Percentiles rank a stretch among this genome's conserved stretches.
phyloP scores from a whole-genome alignment of 2,329 filamentous ascomycete genomes.

The Didymella pinodella region DNA sequence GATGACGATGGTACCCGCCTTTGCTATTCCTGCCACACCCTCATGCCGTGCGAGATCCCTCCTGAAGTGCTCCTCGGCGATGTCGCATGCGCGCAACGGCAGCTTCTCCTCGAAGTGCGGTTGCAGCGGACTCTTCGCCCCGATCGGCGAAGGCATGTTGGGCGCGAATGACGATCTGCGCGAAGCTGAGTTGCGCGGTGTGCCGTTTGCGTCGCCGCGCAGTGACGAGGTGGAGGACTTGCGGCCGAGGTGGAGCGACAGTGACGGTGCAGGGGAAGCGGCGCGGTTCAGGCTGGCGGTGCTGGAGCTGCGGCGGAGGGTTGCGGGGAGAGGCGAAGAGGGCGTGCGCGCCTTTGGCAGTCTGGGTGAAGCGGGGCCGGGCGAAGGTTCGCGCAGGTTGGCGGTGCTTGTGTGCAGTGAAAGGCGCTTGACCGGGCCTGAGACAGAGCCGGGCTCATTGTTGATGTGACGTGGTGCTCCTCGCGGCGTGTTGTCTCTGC shows the following conservation, averaged over 20 bases:
- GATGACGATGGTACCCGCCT: slow-evolving; percentile 76
- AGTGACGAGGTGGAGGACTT: slow-evolving; percentile 57
- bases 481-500: slow-evolving; percentile 25
- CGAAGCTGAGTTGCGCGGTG: slow-evolving; percentile 48
- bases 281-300: slow-evolving; percentile 52
- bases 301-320: slow-evolving; percentile 55
- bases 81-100: slow-evolving; percentile 60
- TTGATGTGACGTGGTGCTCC: slow-evolving; percentile 42
- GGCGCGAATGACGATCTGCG: slow-evolving; percentile 57
- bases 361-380: slow-evolving; percentile 38
- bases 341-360: slow-evolving; percentile 30
- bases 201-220: slow-evolving; percentile 48
- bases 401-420: slow-evolving; percentile 47
- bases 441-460: slow-evolving; percentile 45
- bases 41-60: slow-evolving; percentile 73
- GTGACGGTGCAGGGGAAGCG: slow-evolving; percentile 48
- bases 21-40: slow-evolving; percentile 45
- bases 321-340: slow-evolving; percentile 43
- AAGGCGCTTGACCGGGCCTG: slow-evolving; percentile 47
- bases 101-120: slow-evolving; percentile 51
- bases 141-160: slow-evolving; percentile 49
- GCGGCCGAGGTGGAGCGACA: slow-evolving; percentile 54
- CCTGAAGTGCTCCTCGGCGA: slow-evolving; percentile 74
- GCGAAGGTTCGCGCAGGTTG: slow-evolving; percentile 42
- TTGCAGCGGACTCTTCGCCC: slow-evolving; percentile 52